These are phyloP conservation scores for Toxicodendron radicans DNA, from an alignment of 345 rosid genomes.

Conservation along the genomic window DNA sequence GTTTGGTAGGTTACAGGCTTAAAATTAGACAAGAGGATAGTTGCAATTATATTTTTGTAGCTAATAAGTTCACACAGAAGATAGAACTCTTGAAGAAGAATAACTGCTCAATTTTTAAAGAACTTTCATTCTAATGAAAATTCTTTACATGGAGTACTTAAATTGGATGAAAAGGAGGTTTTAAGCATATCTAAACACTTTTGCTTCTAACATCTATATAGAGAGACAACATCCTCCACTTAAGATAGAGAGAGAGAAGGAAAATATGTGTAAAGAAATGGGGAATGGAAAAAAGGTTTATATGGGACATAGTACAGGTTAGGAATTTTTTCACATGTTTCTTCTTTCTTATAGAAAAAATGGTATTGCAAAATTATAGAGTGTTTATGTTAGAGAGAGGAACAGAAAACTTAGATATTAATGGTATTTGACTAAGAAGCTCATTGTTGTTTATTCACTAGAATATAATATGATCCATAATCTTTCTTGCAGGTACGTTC, in stretches of 20 bases:
- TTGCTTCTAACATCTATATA: not conserved
- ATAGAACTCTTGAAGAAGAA: too few species aligned
- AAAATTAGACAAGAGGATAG: not conserved
- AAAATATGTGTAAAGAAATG: too few species aligned
- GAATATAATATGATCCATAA: not conserved
- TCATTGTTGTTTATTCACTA: not conserved
- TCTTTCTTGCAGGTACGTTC: conserved; percentile 63
- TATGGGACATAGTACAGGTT: not conserved
- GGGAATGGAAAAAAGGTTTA: not conserved
- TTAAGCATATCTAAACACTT: too few species aligned
- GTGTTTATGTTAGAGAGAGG: not conserved
- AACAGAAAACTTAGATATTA: not conserved
- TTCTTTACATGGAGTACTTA: not conserved
- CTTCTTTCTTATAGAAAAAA: not conserved
- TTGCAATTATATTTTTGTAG: not conserved
- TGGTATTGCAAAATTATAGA: not conserved
- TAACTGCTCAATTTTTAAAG: not conserved
- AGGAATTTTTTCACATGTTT: not conserved
- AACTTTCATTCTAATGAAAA: not conserved
- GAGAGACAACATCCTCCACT: too few species aligned
- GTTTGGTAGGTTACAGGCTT: not conserved
- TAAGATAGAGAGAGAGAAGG: too few species aligned
- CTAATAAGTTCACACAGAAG: not conserved
- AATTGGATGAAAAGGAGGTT: not conserved
- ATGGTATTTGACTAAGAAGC: not conserved